Evolutionary conservation across 208 protist genomes (phyloP).

Genomic region (Trichomonas gallinae): DNA sequence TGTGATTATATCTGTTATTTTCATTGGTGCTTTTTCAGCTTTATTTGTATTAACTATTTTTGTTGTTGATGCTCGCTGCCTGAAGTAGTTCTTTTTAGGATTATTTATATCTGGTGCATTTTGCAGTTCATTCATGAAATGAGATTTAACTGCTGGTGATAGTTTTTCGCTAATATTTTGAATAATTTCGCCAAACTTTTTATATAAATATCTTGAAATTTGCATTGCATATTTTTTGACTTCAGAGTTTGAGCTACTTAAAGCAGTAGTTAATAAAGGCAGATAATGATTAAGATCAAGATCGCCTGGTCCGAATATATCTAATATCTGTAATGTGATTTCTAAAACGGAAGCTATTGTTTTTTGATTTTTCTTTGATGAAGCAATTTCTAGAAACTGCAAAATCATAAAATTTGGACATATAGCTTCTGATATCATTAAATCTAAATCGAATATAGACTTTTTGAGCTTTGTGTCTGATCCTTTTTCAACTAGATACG

Average conservation of each 20-base stretch:
- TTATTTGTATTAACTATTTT: background rate
- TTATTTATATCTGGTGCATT: background rate
- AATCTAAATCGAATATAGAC: background rate
- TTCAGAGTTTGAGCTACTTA: background rate
- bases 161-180: background rate
- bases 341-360: background rate
- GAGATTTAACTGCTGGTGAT: background rate
- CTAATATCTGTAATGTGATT: background rate
- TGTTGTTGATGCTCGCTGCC: background rate
- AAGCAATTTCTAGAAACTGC: background rate
- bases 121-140: background rate
- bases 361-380: background rate
- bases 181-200: background rate
- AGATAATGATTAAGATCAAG: background rate
- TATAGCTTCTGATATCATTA: background rate
- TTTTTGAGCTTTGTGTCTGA: background rate
- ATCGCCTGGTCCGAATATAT: background rate
- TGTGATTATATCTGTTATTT: background rate
- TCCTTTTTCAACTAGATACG: background rate
- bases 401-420: background rate
- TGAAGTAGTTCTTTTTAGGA: background rate
- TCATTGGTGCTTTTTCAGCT: background rate
- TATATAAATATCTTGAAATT: conserved; percentile 13
- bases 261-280: background rate
- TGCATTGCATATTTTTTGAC: background rate